Evolutionary conservation across 495 filamentous ascomycete species (phyloP).

Genomic region (Aspergillus cavernicola): DNA sequence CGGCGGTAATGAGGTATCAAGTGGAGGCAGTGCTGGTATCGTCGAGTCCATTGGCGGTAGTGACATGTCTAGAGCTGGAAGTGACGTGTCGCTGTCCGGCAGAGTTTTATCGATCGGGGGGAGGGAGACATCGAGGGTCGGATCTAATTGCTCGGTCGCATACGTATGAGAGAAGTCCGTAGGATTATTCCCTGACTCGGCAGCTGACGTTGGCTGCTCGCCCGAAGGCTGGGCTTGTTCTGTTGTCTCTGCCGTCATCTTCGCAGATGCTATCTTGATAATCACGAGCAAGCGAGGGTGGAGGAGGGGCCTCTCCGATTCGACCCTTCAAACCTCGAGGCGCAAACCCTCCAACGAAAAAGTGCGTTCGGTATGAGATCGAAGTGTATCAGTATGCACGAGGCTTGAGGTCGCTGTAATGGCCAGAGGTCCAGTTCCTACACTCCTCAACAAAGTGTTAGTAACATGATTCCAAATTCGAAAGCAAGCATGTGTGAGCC

Average conservation of each 20-base stretch:
- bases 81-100: constrained; percentile 27
- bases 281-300: neutral
- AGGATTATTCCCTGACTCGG: constrained; percentile 22
- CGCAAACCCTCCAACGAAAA: neutral
- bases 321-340: neutral
- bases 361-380: neutral
- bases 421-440: constrained; percentile 7
- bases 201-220: constrained; percentile 24
- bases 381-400: constrained; percentile 2
- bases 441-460: constrained; percentile 12
- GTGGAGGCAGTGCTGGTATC: constrained; percentile 25
- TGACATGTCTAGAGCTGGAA: constrained; percentile 20
- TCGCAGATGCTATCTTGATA: neutral
- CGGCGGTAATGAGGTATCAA: constrained; percentile 27
- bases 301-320: neutral
- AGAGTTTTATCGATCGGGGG: constrained; percentile 39
- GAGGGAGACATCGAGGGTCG: constrained; percentile 29
- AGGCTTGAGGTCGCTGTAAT: constrained; percentile 3
- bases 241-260: constrained; percentile 33
- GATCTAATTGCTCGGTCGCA: constrained; percentile 3
- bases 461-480: constrained; percentile 2
- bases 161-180: constrained; percentile 8
- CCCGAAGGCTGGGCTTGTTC: constrained; percentile 30
- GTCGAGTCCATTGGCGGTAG: constrained; percentile 35
- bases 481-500: neutral